Base-by-base conservation (phyloP, 1,284 basidiomycete species). In the Mrakiaceae sp. region DNA sequence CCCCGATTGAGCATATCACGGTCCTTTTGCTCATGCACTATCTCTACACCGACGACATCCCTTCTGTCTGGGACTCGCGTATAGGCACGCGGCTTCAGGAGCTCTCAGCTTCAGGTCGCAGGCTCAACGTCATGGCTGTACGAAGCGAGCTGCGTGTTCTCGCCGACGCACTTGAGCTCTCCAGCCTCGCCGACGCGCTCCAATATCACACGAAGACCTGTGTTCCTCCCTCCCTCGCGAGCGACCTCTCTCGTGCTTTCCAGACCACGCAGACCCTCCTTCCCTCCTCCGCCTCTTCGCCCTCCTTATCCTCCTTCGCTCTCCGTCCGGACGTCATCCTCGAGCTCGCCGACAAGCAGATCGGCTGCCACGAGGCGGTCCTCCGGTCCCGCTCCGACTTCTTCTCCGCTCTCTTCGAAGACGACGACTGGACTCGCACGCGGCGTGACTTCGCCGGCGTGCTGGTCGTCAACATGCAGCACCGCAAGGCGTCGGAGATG, bases 331-430 rank as follows among this genome's bases (percentile, higher is more conserved):
- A 98, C 70, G 84, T 92, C 3, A 76, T 88, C n/a, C 75, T 98
- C 9, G 78, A 83, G 42, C 78, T 98, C 2, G 80, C 81, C 0
- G 92, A 97, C 70, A 78, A 80, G 58, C 79, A 83, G 4, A 81
- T 97, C 0, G 77, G 75, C 42, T 83, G 82, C 7, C 87, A 96
- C 73, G 91, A 92, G 0, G 74, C 80, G 9, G 74, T 98, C 14
- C 79, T 98, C 16, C 82, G 90, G 2, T 84, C 90, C 0, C 83
- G 95, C 3, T 94, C 88, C 54, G 82, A 84, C 1, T 89, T 97
- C 73, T 97, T 98, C 72, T 79, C 84, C 5, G 83, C 83, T n/a
- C 87, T 98, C 74, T 92, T 95, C 73, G 84, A 85, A 59, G 85
- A 92, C 70, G 79, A 81, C 40, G 89, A 85, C 52, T 98, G 95